Base-by-base conservation (phyloP, 176 grass and related monocot species). In the Thalia dealbata region DNA sequence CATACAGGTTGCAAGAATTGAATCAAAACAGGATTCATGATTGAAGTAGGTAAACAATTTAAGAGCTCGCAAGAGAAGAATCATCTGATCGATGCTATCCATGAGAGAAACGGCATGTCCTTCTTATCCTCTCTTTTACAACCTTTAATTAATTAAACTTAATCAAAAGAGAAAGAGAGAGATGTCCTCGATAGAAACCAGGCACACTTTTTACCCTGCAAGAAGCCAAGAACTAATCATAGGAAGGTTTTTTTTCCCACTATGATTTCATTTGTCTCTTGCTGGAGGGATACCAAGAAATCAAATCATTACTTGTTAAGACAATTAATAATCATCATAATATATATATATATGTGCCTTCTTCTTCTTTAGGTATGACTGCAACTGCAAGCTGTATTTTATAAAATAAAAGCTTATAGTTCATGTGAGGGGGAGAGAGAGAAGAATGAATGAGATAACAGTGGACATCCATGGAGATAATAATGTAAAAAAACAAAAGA, bases 401-500 rank as follows among this genome's bases (percentile, higher is more conserved):
- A 38, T 38, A 38, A 38, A 38, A 38, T 2, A n/a, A 55, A 70
- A 52, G 25, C 44, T 67, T 58, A 48, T 60, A 67, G 26, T 72
- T 70, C 38, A 46, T 45, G 27, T n/a, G 43, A 14, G 64, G 18
- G 15, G 50, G 21, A 50, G 8, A 27, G 44, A 7, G 68, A 16
- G 22, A 24, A 38, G 46, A 75, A 75, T 83, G 73, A 79, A 79
- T 70, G 76, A 52, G 41, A 44, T 13, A 68, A 63, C 22, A 52
- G 73, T 38, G 64, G 72, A 19, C 35, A 79, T 74, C 23, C 71
- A 79, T 75, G 66, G 45, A 61, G 67, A 78, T 73, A 77, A 77
- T 85, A 77, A 81, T 76, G 78, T 65, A 44, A 72, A 72, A 80
- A 75, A 84, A 70, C 76, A 84, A 84, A 84, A 84, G 66, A 84